Evolutionary conservation across 768 basidiomycete genomes (phyloP).

Genomic region (Suillus plorans): DNA sequence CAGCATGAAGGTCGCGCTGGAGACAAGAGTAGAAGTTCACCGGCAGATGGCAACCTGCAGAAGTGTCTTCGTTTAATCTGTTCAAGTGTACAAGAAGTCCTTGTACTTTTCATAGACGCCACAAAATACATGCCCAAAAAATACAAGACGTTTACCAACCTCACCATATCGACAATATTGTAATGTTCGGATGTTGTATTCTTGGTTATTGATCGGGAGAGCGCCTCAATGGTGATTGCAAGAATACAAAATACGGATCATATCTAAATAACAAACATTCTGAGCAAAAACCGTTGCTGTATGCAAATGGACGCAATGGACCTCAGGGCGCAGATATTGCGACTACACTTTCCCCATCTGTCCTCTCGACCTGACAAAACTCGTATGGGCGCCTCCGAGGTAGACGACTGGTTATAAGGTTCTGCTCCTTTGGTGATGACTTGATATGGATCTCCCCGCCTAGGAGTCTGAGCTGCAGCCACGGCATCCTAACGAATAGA

Average conservation of each 20-base stretch:
- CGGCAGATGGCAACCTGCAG: constrained; percentile 2
- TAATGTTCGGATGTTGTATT: not conserved
- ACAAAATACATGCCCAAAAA: not conserved
- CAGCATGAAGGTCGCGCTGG: constrained; percentile 21
- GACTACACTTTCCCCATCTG: constrained; percentile 32
- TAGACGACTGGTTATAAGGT: too few species aligned
- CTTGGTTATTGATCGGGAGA: not conserved
- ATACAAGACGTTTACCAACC: not conserved
- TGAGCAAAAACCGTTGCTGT: not conserved
- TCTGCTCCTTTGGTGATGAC: not conserved
- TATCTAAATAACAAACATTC: constrained; percentile 4
- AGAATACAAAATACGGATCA: not conserved
- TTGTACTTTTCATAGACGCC: constrained; percentile 19
- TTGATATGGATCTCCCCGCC: constrained; percentile 6
- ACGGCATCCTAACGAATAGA: constrained; percentile 62
- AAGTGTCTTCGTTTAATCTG: not conserved
- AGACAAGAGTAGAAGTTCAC: constrained; percentile 12
- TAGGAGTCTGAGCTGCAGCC: constrained; percentile 90
- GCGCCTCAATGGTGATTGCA: not conserved
- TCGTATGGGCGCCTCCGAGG: constrained; percentile 10
- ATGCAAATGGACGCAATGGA: not conserved
- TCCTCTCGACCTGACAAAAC: constrained; percentile 51
- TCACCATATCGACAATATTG: not conserved
- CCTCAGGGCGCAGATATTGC: constrained; percentile 16
- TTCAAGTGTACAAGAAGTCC: constrained; percentile 19